A percentile compares a stretch with the other conserved stretches of the same genome.
Evolutionary conservation across 805 yeast genomes (phyloP).

Genomic region (Pichia nanzhaoensis): DNA sequence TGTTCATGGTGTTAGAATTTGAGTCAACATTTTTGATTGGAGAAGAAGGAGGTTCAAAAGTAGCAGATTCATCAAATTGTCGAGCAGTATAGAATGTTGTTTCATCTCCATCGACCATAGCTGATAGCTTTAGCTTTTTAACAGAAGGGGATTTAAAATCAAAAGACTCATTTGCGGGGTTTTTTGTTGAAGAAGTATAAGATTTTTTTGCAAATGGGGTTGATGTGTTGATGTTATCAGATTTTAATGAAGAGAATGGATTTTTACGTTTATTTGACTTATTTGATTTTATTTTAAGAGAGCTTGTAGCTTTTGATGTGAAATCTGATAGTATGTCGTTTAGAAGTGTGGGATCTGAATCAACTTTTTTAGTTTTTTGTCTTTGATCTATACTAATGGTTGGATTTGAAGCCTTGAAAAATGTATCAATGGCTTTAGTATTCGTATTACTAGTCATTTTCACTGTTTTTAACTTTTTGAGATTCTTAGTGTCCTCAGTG

Average conservation of each 20-base stretch:
- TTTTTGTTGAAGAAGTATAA: constrained; percentile 25
- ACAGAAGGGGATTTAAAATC: constrained; percentile 16
- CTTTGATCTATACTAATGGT: constrained; percentile 14
- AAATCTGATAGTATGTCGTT: constrained; percentile 67
- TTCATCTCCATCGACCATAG: constrained; percentile 18
- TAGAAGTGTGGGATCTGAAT: constrained; percentile 42
- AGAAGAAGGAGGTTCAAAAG: constrained; percentile 27
- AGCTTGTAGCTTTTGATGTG: constrained; percentile 24
- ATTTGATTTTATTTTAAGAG: constrained; percentile 19
- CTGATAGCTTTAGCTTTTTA: constrained; percentile 21
- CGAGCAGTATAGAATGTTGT: constrained; percentile 18
- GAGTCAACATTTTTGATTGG: constrained; percentile 19
- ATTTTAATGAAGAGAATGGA: constrained; percentile 26
- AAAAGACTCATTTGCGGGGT: constrained; percentile 15
- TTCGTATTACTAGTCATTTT: constrained; percentile 14
- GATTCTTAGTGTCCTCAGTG: constrained; percentile 24
- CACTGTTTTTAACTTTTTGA: constrained; percentile 32
- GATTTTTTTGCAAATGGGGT: constrained; percentile 18
- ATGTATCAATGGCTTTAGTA: constrained; percentile 21
- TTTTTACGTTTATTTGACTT: constrained; percentile 17
- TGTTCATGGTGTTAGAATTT: constrained; percentile 2
- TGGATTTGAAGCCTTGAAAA: constrained; percentile 34
- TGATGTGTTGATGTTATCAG: constrained; percentile 12
- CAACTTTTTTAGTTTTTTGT: constrained; percentile 27
- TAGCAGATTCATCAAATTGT: constrained; percentile 17